Evolutionary conservation across 225 moss, liverwort and hornwort genomes (phyloP).

Genomic region (Physcomitrellopsis africana): DNA sequence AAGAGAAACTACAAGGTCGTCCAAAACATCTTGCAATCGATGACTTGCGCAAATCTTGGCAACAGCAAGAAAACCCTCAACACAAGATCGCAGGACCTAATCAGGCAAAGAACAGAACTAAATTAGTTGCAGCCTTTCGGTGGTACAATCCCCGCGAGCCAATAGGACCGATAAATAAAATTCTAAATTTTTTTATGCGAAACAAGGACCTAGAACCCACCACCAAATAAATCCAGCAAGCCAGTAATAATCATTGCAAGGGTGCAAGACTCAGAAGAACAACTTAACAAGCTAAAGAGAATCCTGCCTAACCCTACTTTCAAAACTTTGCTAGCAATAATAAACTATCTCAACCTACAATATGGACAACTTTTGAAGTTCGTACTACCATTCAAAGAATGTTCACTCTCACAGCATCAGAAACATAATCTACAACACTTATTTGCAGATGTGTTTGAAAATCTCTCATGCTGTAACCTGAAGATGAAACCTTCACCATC

Average conservation of each 20-base stretch:
- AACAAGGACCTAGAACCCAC: conserved; percentile 20
- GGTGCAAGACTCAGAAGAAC: neutral
- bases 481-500: conserved; percentile 27
- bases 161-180: conserved; percentile 21
- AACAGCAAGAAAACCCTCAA: conserved; percentile 93
- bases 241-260: conserved; percentile 22
- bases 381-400: conserved; percentile 4
- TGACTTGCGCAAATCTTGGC: conserved; percentile 98
- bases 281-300: conserved; percentile 7
- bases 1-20: conserved; percentile 97
- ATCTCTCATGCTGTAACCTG: conserved; percentile 24
- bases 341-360: conserved; percentile 18
- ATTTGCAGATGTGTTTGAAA: conserved; percentile 8
- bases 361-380: neutral
- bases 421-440: conserved; percentile 7
- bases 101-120: conserved; percentile 27
- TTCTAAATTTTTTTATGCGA: neutral
- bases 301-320: neutral
- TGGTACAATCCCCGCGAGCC: conserved; percentile 10
- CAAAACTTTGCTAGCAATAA: neutral
- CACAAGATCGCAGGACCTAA: conserved; percentile 80
- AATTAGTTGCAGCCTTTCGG: conserved; percentile 25
- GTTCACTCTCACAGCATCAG: conserved; percentile 1
- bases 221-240: conserved; percentile 7
- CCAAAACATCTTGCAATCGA: conserved; percentile 95